A percentile compares a stretch with the other conserved stretches of the same genome.
These are phyloP conservation scores for Aureobasidium zeae DNA, from an alignment of 2,329 filamentous ascomycete genomes.

Conservation along the genomic window DNA sequence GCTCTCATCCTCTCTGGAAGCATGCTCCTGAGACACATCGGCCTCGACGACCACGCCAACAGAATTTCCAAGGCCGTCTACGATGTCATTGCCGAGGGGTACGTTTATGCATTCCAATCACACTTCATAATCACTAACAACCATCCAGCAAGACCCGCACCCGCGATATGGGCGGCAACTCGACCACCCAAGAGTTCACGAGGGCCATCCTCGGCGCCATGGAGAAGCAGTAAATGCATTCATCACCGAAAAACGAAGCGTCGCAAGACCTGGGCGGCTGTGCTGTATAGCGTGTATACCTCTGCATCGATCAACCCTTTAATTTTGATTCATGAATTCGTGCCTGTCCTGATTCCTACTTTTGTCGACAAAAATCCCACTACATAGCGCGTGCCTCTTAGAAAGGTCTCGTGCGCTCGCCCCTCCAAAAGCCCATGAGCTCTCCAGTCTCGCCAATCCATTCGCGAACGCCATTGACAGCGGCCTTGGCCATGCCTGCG, in stretches of 20 bases:
- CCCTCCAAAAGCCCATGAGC: slow-evolving; percentile 53
- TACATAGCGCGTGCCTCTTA: background rate
- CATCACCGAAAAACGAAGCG: background rate
- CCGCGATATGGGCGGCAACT: slow-evolving; percentile 87
- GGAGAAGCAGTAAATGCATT: slow-evolving; percentile 44
- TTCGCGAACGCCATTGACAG: slow-evolving; percentile 54
- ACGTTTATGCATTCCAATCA: slow-evolving; percentile 36
- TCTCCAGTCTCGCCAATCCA: slow-evolving; percentile 56
- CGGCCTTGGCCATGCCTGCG: slow-evolving; percentile 46
- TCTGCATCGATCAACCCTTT: slow-evolving; percentile 14
- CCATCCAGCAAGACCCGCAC: slow-evolving; percentile 69
- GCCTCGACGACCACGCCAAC: slow-evolving; percentile 96
- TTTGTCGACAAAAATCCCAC: background rate
- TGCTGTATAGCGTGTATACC: slow-evolving; percentile 13
- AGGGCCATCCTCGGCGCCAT: slow-evolving; percentile 89
- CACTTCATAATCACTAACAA: slow-evolving; percentile 26
- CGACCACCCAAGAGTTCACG: slow-evolving; percentile 91
- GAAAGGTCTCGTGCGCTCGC: slow-evolving; percentile 44
- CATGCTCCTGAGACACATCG: slow-evolving; percentile 95
- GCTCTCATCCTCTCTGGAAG: slow-evolving; percentile 89
- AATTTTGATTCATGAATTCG: slow-evolving; percentile 16
- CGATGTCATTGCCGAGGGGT: slow-evolving; percentile 82
- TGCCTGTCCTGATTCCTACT: background rate
- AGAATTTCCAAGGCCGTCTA: slow-evolving; percentile 85
- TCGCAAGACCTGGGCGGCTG: slow-evolving; percentile 9